phyloP scores from a whole-genome alignment of 2,329 filamentous ascomycete species.

The Calonectria honghensis region DNA sequence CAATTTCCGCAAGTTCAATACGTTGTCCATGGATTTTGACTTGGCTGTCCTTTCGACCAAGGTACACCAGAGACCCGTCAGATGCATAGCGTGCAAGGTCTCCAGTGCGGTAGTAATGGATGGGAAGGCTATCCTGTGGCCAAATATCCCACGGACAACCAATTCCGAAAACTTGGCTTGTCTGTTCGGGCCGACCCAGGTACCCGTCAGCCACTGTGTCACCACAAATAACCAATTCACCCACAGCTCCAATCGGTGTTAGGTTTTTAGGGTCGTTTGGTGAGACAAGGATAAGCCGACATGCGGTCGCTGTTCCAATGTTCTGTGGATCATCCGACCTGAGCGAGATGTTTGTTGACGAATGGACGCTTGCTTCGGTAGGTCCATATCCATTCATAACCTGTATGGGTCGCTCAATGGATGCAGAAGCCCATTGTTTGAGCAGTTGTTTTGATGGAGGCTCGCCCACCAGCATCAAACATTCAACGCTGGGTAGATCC shows the following conservation, averaged over 20 bases:
- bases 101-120: not conserved
- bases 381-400: conserved; percentile 10
- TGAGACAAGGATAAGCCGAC: not conserved
- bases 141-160: not conserved
- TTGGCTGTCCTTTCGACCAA: not conserved
- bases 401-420: not conserved
- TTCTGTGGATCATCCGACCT: not conserved
- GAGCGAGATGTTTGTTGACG: not conserved
- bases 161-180: not conserved
- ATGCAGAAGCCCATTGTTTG: not conserved
- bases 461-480: not conserved
- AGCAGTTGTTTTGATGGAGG: not conserved
- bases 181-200: not conserved
- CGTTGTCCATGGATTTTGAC: not conserved
- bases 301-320: not conserved
- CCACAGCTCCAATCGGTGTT: not conserved
- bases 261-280: not conserved
- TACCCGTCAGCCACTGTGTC: not conserved
- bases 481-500: not conserved
- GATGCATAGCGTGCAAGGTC: not conserved
- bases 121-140: not conserved
- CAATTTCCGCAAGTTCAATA: not conserved
- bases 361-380: not conserved
- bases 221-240: not conserved
- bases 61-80: not conserved